Evolutionary conservation across 139 green algal species (phyloP), one percentile per base, ranked within the genome.

Genomic region (Chlorella sorokiniana): DNA sequence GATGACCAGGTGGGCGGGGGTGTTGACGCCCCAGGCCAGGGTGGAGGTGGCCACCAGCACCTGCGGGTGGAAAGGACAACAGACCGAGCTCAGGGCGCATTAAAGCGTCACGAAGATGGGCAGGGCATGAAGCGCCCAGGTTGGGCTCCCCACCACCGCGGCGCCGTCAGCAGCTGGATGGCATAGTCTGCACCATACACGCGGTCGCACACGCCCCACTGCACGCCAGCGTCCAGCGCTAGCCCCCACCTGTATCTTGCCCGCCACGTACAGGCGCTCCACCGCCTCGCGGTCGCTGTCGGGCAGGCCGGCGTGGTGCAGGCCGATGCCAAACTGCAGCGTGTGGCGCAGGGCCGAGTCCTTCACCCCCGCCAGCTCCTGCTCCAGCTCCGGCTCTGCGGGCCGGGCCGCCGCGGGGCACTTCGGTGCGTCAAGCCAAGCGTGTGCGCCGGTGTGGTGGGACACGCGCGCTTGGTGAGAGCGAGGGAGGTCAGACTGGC

Each of bases 21-120:
- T 96, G 93, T 98, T 98, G 76, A 98, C 93, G 16, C 95, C 96
- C 96, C 96, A 99, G 33, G 96, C 96, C 33, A 98, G 92, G 1
- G 94, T 98, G 69, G 88, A 93, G 9, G 96, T 99, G 37, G 92
- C 91, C 59, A 98, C 93, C 56, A 99, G 88, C 23, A 98, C 87
- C 90, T 93, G 86, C 3, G 20, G n/a, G 52, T 6, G 38, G 9
- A 65, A 5, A 16, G 65, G 4, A 79, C 0, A 81, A 64, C 22
- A 80, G 3, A 29, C 29, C 71, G 6, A 59, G 14, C n/a, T 59
- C 48, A 59, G 16, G n/a, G n/a, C n/a, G n/a, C n/a, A n/a, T n/a
- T n/a, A n/a, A n/a, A n/a, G n/a, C n/a, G n/a, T n/a, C n/a, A n/a
- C n/a, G n/a, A n/a, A n/a, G n/a, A n/a, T n/a, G n/a, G n/a, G n/a